Base-by-base conservation (phyloP, 805 yeast species). In the Metschnikowia picachoensis region DNA sequence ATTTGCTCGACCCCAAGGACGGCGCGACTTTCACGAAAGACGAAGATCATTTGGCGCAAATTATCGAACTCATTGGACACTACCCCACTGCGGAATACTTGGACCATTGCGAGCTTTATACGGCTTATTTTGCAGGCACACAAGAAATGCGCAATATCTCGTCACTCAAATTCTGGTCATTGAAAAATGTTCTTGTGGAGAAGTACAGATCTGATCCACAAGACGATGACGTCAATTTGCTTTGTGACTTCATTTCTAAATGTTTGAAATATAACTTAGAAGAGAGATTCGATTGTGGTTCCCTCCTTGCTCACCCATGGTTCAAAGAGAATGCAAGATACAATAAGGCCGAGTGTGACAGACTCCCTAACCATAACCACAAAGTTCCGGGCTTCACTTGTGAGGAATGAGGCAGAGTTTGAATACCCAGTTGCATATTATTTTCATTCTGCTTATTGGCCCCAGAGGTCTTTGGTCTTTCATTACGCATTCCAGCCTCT, bases 21-120 rank as follows among this genome's bases (percentile, higher is more conserved):
- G 90, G 91, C 1, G 79, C 78, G 45, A 72, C 85, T 4, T 92
- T 88, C 66, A 64, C 83, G 40, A 91, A 91, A 60, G 96, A 91
- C 64, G 97, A 92, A 60, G 99, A 94, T 64, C 99, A 94, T 64
- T 76, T 94, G 57, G 98, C 98, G 0, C 98, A 94, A 64, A 88
- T 94, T 12, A 82, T 94, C 31, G 98, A 92, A 64, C 71, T 87
- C 14, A 61, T 87, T 43, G 92, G 95, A 1, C 74, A 78, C 30
- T 70, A 85, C 44, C 95, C 95, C 2, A 56, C 78, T 13, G 70
- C 74, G 39, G 60, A 83, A 56, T 63, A 85, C 43, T 71, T 77
- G 64, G 74, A 80, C 52, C 83, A 90, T 39, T 76, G 77, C 62
- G 74, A 82, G 37, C 49, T 37, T 71, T 65, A 87, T 8, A 60